Percentiles rank a stretch among this genome's conserved stretches.
Conservation (phyloP, 805 yeast species). For the Yarrowia osloensis region DNA sequence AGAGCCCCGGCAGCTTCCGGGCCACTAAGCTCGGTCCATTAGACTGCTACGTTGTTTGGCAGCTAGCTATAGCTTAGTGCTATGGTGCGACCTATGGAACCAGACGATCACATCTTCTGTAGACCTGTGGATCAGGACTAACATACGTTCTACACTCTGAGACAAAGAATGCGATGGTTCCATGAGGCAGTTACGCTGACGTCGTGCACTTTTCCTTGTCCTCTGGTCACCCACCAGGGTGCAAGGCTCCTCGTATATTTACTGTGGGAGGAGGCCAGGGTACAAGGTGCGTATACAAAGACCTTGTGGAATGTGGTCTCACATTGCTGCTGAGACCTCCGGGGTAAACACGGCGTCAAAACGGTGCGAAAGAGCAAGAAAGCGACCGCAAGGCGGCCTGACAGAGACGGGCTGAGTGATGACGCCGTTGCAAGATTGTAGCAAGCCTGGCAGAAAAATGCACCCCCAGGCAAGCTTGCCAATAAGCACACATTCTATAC, state of each 20-base stretch:
- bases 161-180: background rate
- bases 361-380: background rate
- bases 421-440: background rate
- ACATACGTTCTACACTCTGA: too few species aligned
- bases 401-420: too few species aligned
- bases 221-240: background rate
- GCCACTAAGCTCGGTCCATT: background rate
- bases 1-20: background rate
- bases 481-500: constrained; percentile 25
- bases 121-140: too few species aligned
- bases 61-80: too few species aligned
- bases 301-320: background rate
- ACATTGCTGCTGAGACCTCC: too few species aligned
- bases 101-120: too few species aligned
- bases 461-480: constrained; percentile 10
- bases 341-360: background rate
- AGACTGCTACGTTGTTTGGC: background rate
- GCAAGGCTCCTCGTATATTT: background rate
- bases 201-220: background rate
- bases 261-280: too few species aligned
- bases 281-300: too few species aligned
- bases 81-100: too few species aligned
- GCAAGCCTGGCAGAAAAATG: background rate
- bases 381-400: background rate
- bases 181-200: background rate